Evolutionary conservation across 2,329 filamentous ascomycete species (phyloP).

Genomic region (Alternaria atra): DNA sequence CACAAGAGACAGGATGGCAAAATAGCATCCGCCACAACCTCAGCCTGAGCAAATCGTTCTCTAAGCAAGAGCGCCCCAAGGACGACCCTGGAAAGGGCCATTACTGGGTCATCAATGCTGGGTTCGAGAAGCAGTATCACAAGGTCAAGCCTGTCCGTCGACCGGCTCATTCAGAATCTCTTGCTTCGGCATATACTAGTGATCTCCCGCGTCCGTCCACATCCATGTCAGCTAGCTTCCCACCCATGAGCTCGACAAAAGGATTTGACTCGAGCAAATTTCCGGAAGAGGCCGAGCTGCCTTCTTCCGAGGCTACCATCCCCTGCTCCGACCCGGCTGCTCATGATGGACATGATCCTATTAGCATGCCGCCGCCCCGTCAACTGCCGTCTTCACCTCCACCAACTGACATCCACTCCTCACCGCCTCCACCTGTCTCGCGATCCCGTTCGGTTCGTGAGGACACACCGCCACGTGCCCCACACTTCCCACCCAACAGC

Average conservation of each 20-base stretch:
- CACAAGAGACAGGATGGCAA: conserved; percentile 90
- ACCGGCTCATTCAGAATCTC: conserved; percentile 56
- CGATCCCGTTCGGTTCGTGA: conserved; percentile 64
- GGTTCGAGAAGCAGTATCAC: conserved; percentile 87
- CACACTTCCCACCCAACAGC: conserved; percentile 70
- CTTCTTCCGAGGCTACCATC: conserved; percentile 62
- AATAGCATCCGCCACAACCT: conserved; percentile 99
- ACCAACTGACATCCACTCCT: conserved; percentile 79
- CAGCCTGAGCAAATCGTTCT: conserved; percentile 94
- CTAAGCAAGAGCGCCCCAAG: conserved; percentile 94
- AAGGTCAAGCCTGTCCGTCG: conserved; percentile 79
- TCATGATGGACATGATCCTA: conserved; percentile 57
- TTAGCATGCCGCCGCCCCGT: conserved; percentile 55
- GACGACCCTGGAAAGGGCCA: conserved; percentile 97
- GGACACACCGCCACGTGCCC: conserved; percentile 78
- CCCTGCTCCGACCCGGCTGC: conserved; percentile 61
- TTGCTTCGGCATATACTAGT: conserved; percentile 43
- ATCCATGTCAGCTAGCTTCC: conserved; percentile 48
- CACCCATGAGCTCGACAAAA: conserved; percentile 52
- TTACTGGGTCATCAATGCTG: conserved; percentile 94
- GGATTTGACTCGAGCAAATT: conserved; percentile 61
- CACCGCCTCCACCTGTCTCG: conserved; percentile 86
- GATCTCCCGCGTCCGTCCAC: conserved; percentile 50
- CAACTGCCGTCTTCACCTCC: conserved; percentile 73
- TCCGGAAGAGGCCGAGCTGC: conserved; percentile 59